Evolutionary conservation across 2,329 filamentous ascomycete genomes (phyloP).

Genomic region (Clathrospora elynae): DNA sequence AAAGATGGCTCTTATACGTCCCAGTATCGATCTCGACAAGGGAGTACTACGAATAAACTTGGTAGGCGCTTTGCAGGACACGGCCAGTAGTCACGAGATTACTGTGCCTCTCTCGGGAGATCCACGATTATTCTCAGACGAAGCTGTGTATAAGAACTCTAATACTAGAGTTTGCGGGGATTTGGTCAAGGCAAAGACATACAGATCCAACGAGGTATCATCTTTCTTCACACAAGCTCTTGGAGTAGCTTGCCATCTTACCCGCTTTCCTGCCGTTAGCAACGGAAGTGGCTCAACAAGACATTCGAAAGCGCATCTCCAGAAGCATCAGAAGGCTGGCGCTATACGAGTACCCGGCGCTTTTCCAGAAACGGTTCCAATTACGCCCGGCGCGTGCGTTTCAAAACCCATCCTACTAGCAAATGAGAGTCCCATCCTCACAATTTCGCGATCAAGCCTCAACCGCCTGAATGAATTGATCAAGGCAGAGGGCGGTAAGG

Average conservation of each 20-base stretch:
- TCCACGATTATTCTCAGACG: slow-evolving; percentile 60
- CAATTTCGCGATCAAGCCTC: slow-evolving; percentile 80
- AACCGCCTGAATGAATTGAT: slow-evolving; percentile 78
- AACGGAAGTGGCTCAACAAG: slow-evolving; percentile 60
- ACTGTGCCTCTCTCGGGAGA: slow-evolving; percentile 69
- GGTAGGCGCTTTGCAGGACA: slow-evolving; percentile 44
- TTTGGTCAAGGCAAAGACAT: slow-evolving; percentile 70
- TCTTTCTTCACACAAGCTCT: slow-evolving; percentile 78
- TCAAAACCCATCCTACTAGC: slow-evolving; percentile 73
- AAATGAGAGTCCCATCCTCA: slow-evolving; percentile 92
- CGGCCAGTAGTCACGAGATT: slow-evolving; percentile 44
- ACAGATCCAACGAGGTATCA: slow-evolving; percentile 68
- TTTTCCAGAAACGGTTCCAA: slow-evolving; percentile 56
- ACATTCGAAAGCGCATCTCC: slow-evolving; percentile 72
- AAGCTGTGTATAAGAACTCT: slow-evolving; percentile 48
- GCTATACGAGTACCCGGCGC: slow-evolving; percentile 56
- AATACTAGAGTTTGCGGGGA: slow-evolving; percentile 83
- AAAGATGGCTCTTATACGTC: slow-evolving; percentile 82
- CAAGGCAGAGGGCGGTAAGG: slow-evolving; percentile 62
- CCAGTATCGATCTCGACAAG: slow-evolving; percentile 70
- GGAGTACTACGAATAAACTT: slow-evolving; percentile 69
- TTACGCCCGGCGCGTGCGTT: slow-evolving; percentile 57
- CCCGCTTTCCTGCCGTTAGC: slow-evolving; percentile 74
- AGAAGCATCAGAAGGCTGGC: slow-evolving; percentile 51
- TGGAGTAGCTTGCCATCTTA: slow-evolving; percentile 79